Percentiles rank a stretch among this genome's conserved stretches.
Conservation (phyloP, 441 rosid species). For the Gossypium gossypioides region DNA sequence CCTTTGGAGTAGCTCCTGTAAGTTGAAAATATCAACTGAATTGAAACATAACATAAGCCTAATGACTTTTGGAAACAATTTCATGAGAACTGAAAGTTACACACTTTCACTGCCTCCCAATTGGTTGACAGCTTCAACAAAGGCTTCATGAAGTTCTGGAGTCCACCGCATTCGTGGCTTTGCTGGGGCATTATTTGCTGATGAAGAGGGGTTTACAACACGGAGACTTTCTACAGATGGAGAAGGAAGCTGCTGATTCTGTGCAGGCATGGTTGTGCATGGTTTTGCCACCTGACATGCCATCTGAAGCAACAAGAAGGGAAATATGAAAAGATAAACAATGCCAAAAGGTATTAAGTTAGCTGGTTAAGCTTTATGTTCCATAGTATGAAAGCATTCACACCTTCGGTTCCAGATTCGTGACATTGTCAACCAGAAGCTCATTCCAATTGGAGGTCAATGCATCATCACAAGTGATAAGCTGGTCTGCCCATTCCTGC, state of each 20-base stretch:
- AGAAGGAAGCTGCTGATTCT: constrained; percentile 9
- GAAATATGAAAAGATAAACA: not conserved
- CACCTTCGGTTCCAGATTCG: constrained; percentile 65
- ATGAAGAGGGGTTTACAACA: constrained; percentile 21
- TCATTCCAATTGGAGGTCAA: constrained; percentile 67
- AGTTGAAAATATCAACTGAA: constrained; percentile 19
- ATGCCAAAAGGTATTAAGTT: constrained; percentile 1
- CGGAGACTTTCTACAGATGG: constrained; percentile 1
- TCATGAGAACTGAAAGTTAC: constrained; percentile 16
- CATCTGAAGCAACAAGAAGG: constrained; percentile 6
- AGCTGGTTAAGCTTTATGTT: constrained; percentile 3
- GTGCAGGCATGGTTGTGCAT: not conserved
- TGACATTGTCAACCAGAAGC: constrained; percentile 39
- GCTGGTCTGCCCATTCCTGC: constrained; percentile 98
- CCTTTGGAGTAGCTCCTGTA: constrained; percentile 87
- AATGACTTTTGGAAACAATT: constrained; percentile 5
- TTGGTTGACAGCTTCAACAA: constrained; percentile 79
- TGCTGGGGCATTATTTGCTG: constrained; percentile 40
- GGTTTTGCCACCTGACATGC: constrained; percentile 8
- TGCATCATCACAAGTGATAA: constrained; percentile 64
- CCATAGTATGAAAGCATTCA: constrained; percentile 11
- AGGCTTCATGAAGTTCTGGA: constrained; percentile 85
- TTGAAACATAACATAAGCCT: constrained; percentile 14
- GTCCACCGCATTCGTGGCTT: constrained; percentile 97
- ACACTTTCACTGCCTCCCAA: constrained; percentile 92